Evolutionary conservation across 73 alveolate genomes (phyloP).

Genomic region (Tetrahymena malaccensis): DNA sequence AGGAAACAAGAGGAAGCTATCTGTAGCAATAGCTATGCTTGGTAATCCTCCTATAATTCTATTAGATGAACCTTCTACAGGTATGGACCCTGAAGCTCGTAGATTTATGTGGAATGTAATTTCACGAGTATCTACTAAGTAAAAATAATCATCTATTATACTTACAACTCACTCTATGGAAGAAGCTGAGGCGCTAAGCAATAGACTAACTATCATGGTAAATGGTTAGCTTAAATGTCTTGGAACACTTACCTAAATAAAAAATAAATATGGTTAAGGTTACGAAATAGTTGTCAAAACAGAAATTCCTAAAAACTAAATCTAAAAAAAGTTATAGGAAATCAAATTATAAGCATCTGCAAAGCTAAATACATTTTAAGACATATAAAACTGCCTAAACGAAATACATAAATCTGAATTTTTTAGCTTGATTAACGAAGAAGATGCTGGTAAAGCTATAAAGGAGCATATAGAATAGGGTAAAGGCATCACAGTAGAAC

Average conservation of each 20-base stretch:
- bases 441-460: constrained; percentile 34
- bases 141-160: constrained; percentile 49
- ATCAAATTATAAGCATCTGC: background rate
- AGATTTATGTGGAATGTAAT: constrained; percentile 63
- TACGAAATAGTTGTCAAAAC: constrained; percentile 68
- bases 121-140: constrained; percentile 4
- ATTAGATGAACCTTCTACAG: constrained; percentile 66
- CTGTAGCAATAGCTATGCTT: constrained; percentile 50
- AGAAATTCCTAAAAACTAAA: constrained; percentile 28
- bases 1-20: constrained; percentile 51
- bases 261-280: constrained; percentile 75
- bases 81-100: constrained; percentile 71
- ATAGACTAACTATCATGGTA: constrained; percentile 77
- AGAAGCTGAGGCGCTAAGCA: constrained; percentile 84
- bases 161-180: constrained; percentile 87
- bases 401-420: background rate
- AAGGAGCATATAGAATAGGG: constrained; percentile 29
- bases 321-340: constrained; percentile 9
- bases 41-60: constrained; percentile 50
- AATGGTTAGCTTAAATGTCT: constrained; percentile 68
- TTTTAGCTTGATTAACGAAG: background rate
- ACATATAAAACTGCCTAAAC: background rate
- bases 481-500: constrained; percentile 6
- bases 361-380: constrained; percentile 5
- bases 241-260: constrained; percentile 66